Evolutionary conservation across 2,329 filamentous ascomycete species (phyloP).

Genomic region (Fusarium sp.): DNA sequence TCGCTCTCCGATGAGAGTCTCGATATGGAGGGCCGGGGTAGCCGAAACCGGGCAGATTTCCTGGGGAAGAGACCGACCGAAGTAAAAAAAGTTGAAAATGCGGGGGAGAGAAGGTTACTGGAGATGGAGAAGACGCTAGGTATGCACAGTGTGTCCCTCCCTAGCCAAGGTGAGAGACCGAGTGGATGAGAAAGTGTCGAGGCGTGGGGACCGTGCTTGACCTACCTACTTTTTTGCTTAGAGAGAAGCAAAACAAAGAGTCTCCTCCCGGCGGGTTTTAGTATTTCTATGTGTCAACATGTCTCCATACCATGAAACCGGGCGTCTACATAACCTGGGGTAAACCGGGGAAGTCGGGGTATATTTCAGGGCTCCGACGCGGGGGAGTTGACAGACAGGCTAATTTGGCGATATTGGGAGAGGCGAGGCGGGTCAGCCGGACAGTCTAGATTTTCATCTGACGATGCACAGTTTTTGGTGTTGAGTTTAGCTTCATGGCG

Average conservation of each 20-base stretch:
- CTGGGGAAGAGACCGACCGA: slow-evolving; percentile 10
- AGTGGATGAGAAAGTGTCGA: background rate
- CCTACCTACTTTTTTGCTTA: background rate
- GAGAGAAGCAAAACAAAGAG: background rate
- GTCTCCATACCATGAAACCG: background rate
- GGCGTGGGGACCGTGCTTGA: background rate
- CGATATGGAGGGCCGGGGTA: slow-evolving; percentile 25
- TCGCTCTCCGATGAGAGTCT: slow-evolving; percentile 24
- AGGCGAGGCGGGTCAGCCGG: slow-evolving; percentile 10
- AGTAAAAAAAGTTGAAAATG: background rate
- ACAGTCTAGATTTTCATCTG: slow-evolving; percentile 2
- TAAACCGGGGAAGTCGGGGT: slow-evolving; percentile 29
- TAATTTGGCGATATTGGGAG: slow-evolving; percentile 14
- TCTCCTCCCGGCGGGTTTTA: background rate
- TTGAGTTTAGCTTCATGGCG: background rate
- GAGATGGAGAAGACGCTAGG: slow-evolving; percentile 19
- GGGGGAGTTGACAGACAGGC: background rate
- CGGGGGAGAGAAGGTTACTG: background rate
- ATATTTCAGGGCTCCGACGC: background rate
- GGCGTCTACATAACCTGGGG: slow-evolving; percentile 14
- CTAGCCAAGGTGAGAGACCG: slow-evolving; percentile 12
- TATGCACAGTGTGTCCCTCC: slow-evolving; percentile 34
- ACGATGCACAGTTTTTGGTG: background rate
- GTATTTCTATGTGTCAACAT: slow-evolving; percentile 21
- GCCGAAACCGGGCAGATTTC: slow-evolving; percentile 20